Conservation (phyloP, 768 basidiomycete genomes). For the Tubosaeta brunneosetosa region DNA sequence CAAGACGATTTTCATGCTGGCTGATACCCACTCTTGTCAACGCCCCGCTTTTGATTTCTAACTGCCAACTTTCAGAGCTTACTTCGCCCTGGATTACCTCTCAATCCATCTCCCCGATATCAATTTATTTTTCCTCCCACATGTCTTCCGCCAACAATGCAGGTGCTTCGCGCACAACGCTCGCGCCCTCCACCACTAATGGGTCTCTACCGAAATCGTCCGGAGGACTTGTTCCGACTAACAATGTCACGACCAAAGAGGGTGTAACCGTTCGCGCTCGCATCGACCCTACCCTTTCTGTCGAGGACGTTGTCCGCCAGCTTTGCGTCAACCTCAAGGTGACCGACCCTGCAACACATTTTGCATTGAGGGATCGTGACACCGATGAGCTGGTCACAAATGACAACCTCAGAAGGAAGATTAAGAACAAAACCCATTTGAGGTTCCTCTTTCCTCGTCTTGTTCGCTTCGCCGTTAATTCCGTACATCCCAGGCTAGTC, state of each 20-base stretch:
- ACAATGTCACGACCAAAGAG: slow-evolving; percentile 74
- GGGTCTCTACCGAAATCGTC: slow-evolving; percentile 40
- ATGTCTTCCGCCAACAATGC: slow-evolving; percentile 30
- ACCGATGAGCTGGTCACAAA: slow-evolving; percentile 81
- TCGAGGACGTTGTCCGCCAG: slow-evolving; percentile 81
- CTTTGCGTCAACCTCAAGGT: slow-evolving; percentile 79
- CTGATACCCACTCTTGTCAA: slow-evolving; percentile 32
- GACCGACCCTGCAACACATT: slow-evolving; percentile 65
- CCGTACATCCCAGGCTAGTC: slow-evolving; percentile 53
- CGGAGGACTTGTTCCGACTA: slow-evolving; percentile 65
- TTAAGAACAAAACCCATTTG: slow-evolving; percentile 70
- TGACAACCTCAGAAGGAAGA: slow-evolving; percentile 79
- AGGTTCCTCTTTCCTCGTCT: slow-evolving; percentile 46
- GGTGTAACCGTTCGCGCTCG: slow-evolving; percentile 74
- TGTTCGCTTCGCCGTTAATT: neutral
- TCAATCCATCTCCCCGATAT: neutral
- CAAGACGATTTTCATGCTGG: slow-evolving; percentile 38
- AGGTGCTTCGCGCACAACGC: slow-evolving; percentile 26
- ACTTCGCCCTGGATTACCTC: neutral
- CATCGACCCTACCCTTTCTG: slow-evolving; percentile 79
- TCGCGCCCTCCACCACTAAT: slow-evolving; percentile 25
- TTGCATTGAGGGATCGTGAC: slow-evolving; percentile 72
- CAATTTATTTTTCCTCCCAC: neutral
- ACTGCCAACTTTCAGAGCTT: slow-evolving; percentile 4
- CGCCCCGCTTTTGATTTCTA: neutral